Base-by-base conservation (phyloP, 768 basidiomycete genomes). In the Macrolepiota albuminosa region DNA sequence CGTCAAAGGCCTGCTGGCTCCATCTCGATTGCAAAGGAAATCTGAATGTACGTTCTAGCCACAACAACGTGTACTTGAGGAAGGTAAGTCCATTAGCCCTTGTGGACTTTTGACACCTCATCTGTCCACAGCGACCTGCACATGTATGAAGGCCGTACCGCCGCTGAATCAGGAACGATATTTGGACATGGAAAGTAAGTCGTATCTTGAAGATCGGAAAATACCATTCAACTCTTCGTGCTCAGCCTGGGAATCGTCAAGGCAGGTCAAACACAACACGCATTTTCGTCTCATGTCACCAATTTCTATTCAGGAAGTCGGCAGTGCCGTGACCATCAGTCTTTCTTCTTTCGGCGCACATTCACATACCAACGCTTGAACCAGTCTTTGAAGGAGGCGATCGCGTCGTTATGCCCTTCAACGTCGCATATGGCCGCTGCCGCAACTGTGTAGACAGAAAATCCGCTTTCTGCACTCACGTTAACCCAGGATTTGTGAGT, bases 391-490 rank as follows among this genome's bases (percentile, higher is more conserved):
- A 79, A 82, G 70, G 78, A 60, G 83, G 82, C 14, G 83, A 84
- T 63, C 76, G 83, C 34, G 81, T 84, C n/a, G 82, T 84, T 26
- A 80, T 83, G 76, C 83, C 82, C 1, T 84, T 84, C 73, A 84
- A 84, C 59, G 82, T 84, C 34, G 82, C 80, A 0, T 84, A 82
- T 62, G 83, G 83, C 16, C 78, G 81, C 21, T 84, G 83, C 73
- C 62, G 74, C 60, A 85, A 85, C 63, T 84, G 83, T 61, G 82
- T 83, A 54, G 78, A 79, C 63, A 76, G 78, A 11, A 75, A 62
- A 42, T 81, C 82, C 6, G 83, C 81, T 0, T 84, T 84, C 67
- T 85, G 82, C 66, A 84, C 81, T 3, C 68, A 78, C 51, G 82
- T 85, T 11, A 85, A 85, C 60, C 82, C 83, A 13, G 81, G 82